Conservation (phyloP, 108 stramenopile species). For the Nannochloropsis oceanica region DNA sequence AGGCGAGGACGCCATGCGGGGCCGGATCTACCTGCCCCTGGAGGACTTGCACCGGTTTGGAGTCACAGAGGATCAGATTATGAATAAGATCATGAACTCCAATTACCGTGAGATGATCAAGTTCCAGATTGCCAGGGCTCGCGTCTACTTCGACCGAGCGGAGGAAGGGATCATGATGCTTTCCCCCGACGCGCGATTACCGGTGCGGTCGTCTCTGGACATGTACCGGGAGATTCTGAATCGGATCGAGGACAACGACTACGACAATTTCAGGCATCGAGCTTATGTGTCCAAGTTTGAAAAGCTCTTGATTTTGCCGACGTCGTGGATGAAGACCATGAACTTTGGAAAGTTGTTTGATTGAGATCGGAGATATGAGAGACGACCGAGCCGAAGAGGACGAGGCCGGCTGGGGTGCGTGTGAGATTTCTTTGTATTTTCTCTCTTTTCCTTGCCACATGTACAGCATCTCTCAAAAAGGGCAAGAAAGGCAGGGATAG, state of each 20-base stretch:
- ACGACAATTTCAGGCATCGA: conserved; percentile 77
- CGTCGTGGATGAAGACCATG: conserved; percentile 49
- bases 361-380: no score
- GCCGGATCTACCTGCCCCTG: conserved; percentile 78
- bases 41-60: conserved; percentile 74
- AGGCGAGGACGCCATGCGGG: conserved; percentile 83
- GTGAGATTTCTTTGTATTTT: no score
- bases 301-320: conserved; percentile 80
- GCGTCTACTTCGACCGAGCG: conserved; percentile 82
- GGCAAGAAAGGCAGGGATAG: no score
- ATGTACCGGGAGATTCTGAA: conserved; percentile 79
- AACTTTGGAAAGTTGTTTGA: conserved; percentile 3
- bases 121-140: conserved; percentile 76
- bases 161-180: conserved; percentile 81
- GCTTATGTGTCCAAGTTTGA: conserved; percentile 90
- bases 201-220: conserved; percentile 76
- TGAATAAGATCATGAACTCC: conserved; percentile 57
- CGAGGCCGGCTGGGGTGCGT: no score
- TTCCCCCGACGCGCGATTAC: conserved; percentile 59
- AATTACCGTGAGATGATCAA: conserved; percentile 82
- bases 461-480: no score
- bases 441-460: no score
- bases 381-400: no score
- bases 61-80: conserved; percentile 57
- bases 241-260: conserved; percentile 81